Evolutionary conservation across 1,284 basidiomycete genomes (phyloP).

Genomic region (Microbotryomycetes sp.): DNA sequence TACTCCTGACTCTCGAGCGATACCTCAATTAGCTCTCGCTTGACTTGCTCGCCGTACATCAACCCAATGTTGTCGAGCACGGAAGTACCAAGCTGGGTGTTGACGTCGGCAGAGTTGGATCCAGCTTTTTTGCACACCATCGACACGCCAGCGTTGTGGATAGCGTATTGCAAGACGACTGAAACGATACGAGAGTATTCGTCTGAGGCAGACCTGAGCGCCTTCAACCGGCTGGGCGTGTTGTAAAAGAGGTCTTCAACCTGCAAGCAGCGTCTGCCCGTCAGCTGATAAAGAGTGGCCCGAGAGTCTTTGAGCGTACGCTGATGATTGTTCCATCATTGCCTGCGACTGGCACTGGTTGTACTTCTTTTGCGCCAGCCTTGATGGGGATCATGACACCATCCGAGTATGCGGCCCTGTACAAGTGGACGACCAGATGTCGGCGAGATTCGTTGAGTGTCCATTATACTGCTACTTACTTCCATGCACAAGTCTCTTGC

Average conservation of each 20-base stretch:
- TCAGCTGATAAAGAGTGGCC: not conserved
- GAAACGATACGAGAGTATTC: conserved; percentile 90
- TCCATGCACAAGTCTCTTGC: conserved; percentile 73
- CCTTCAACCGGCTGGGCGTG: conserved; percentile 76
- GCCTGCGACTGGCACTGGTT: conserved; percentile 84
- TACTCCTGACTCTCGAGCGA: conserved; percentile 37
- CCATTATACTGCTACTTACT: conserved; percentile 49
- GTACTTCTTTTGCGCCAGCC: conserved; percentile 53
- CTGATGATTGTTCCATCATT: conserved; percentile 89
- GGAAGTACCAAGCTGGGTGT: conserved; percentile 65
- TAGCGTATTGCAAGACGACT: conserved; percentile 87
- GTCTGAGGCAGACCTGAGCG: conserved; percentile 76
- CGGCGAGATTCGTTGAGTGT: not conserved
- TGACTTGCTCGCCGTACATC: conserved; percentile 73
- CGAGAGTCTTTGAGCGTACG: conserved; percentile 45
- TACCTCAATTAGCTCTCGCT: conserved; percentile 66
- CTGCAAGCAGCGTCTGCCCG: conserved; percentile 43
- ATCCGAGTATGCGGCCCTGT: conserved; percentile 70
- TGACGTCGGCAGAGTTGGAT: conserved; percentile 62
- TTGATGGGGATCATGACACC: conserved; percentile 63
- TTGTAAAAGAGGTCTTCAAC: conserved; percentile 97
- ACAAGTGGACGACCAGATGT: not conserved
- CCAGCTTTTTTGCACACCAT: conserved; percentile 85
- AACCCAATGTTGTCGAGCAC: conserved; percentile 66
- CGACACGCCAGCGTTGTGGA: conserved; percentile 80